Conservation (phyloP, 305 asterid species). For the Solanum hybrid region DNA sequence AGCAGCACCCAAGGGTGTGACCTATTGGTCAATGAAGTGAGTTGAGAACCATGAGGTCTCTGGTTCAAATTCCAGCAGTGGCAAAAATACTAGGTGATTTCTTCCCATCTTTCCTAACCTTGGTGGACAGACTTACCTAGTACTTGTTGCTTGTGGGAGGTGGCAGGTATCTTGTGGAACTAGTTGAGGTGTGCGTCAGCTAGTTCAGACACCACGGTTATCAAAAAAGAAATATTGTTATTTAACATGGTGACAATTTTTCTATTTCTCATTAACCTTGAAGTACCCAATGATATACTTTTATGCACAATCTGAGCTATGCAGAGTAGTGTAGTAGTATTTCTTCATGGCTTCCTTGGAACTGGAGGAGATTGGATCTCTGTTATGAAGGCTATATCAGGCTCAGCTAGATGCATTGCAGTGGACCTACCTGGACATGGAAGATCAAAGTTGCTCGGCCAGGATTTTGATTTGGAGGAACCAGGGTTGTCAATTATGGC, state of each 20-base stretch:
- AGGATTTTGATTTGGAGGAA: constrained; percentile 20
- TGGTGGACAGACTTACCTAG: neutral
- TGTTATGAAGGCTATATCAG: constrained; percentile 70
- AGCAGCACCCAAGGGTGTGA: neutral
- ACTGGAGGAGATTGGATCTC: constrained; percentile 78
- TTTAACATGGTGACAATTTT: neutral
- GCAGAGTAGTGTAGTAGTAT: constrained; percentile 62
- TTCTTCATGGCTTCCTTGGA: constrained; percentile 96
- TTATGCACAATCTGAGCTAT: neutral
- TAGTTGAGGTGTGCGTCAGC: neutral
- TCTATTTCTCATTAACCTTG: neutral
- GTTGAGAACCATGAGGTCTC: neutral
- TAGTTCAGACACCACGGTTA: neutral
- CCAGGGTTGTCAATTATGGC: constrained; percentile 57
- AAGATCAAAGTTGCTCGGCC: constrained; percentile 35
- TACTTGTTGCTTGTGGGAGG: neutral
- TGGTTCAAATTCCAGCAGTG: neutral
- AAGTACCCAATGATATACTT: neutral
- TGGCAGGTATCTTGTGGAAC: neutral
- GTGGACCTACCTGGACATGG: constrained; percentile 98
- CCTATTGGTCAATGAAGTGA: neutral
- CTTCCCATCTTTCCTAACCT: neutral
- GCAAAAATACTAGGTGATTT: neutral
- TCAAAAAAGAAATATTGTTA: neutral
- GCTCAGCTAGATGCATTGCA: constrained; percentile 71